Evolutionary conservation across 306 rosid species (phyloP).

Genomic region (Carpinus fangiana): DNA sequence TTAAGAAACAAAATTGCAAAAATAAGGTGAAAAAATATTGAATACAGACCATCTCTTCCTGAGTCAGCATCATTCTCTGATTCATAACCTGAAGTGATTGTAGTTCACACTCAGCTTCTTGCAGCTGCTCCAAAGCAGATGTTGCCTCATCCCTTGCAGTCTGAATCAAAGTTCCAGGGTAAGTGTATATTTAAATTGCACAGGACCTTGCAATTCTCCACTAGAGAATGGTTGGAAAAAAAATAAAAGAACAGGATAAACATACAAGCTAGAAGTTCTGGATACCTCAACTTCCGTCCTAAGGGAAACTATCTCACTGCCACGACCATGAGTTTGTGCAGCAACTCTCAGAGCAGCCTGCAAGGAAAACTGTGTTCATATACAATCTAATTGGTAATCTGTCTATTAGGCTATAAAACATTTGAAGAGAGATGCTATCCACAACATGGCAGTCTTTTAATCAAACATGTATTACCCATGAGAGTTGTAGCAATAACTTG

Average conservation of each 20-base stretch:
- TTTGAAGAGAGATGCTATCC: neutral
- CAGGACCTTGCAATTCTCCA: slow-evolving; percentile 15
- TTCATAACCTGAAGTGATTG: slow-evolving; percentile 49
- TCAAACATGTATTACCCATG: neutral
- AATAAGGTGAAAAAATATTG: neutral
- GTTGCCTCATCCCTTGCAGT: slow-evolving; percentile 63
- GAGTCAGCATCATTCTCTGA: slow-evolving; percentile 76
- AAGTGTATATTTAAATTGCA: slow-evolving; percentile 24
- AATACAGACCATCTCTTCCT: slow-evolving; percentile 80
- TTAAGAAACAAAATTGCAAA: slow-evolving; percentile 14
- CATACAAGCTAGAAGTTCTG: slow-evolving; percentile 53
- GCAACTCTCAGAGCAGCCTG: slow-evolving; percentile 83
- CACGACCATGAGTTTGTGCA: slow-evolving; percentile 49
- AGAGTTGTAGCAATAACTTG: neutral
- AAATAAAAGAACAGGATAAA: slow-evolving; percentile 27
- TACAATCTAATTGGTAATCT: neutral
- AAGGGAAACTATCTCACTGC: slow-evolving; percentile 39
- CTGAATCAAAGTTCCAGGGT: slow-evolving; percentile 34
- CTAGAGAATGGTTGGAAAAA: slow-evolving; percentile 11
- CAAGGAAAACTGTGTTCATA: slow-evolving; percentile 19
- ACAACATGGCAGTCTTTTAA: neutral
- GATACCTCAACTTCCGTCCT: slow-evolving; percentile 82
- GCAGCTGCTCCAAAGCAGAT: slow-evolving; percentile 60
- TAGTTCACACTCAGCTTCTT: slow-evolving; percentile 53
- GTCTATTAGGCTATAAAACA: neutral